Percentiles rank a stretch among this genome's conserved stretches.
phyloP scores from a whole-genome alignment of 2,329 filamentous ascomycete genomes.

The Diaporthe helianthi region DNA sequence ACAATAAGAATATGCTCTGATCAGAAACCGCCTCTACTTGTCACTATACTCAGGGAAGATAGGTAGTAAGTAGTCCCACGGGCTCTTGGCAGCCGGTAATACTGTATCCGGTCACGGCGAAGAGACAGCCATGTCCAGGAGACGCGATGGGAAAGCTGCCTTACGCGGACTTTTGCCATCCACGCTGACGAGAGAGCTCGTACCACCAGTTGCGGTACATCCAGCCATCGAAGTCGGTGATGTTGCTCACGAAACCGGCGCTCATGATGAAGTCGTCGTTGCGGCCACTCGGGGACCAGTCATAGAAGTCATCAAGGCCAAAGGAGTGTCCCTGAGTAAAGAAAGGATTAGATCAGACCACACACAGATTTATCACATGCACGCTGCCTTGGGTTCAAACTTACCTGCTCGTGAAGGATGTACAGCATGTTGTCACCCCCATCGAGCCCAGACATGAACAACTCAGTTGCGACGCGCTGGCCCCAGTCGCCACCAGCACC shows the following conservation, averaged over 20 bases:
- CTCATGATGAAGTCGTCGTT: conserved; percentile 7
- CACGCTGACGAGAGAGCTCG: not conserved
- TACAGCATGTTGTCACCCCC: conserved; percentile 46
- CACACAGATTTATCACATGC: not conserved
- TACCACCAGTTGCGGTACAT: conserved; percentile 57
- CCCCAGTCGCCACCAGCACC: conserved; percentile 56
- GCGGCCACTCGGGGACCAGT: not conserved
- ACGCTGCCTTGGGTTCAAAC: too few species aligned
- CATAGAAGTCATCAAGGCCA: conserved; percentile 2
- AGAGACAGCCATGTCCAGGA: not conserved
- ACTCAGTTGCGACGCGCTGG: conserved; percentile 44
- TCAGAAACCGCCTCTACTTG: too few species aligned
- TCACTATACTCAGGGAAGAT: not conserved
- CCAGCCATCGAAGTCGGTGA: conserved; percentile 58
- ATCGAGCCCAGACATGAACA: not conserved
- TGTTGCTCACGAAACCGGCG: conserved; percentile 45
- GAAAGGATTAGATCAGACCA: too few species aligned
- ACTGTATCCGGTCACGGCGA: not conserved
- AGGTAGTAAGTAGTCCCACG: too few species aligned
- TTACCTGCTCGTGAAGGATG: conserved; percentile 4
- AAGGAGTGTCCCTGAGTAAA: not conserved
- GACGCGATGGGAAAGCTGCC: not conserved
- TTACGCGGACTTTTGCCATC: conserved; percentile 2
- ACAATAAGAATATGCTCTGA: not conserved
- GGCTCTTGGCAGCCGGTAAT: too few species aligned